Base-by-base conservation (phyloP, 768 basidiomycete species). In the Boletus sp. region DNA sequence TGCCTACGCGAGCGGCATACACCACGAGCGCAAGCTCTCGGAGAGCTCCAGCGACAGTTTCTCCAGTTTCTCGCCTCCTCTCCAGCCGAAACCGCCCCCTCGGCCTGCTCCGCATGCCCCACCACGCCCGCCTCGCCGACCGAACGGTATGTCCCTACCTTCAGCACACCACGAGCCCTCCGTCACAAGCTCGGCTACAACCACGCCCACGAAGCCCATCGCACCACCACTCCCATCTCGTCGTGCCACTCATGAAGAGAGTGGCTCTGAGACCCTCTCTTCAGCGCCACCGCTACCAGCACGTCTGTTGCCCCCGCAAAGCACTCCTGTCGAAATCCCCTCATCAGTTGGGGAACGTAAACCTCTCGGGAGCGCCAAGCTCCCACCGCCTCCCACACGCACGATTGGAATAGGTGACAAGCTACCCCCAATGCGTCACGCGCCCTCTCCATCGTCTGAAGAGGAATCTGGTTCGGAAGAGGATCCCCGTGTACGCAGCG, bases 301-400 rank as follows among this genome's bases (percentile, higher is more conserved):
- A 8, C 78, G 83, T 45, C 72, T 52, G 12, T 42, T 29, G 1
- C 30, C 50, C 39, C 45, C 53, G 10, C 56, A 37, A 40, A 51
- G 41, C 35, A 9, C 28, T 36, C 10, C 47, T 24, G 33, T 59
- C 3, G 75, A 69, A 33, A 70, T 59, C 2, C 60, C 67, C 6
- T 64, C 67, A 2, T 52, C 51, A 28, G 49, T 32, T 11, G 58
- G 50, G 4, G 71, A 69, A 52, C 73, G 73, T 20, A 72, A 67
- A 61, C 39, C 56, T 29, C 32, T 64, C 9, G 65, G 66, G n/a
- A 28, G 63, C 69, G 42, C 69, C 36, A 79, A 71, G 56, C 79
- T 86, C 24, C 87, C 82, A 0, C 90, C 90, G 0, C 90, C 90
- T 0, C 90, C 90, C 0, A 88, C 84, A 0, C 86, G 90, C 6